phyloP scores from a whole-genome alignment of 2,329 filamentous ascomycete genomes.

The Cytospora schulzeri region DNA sequence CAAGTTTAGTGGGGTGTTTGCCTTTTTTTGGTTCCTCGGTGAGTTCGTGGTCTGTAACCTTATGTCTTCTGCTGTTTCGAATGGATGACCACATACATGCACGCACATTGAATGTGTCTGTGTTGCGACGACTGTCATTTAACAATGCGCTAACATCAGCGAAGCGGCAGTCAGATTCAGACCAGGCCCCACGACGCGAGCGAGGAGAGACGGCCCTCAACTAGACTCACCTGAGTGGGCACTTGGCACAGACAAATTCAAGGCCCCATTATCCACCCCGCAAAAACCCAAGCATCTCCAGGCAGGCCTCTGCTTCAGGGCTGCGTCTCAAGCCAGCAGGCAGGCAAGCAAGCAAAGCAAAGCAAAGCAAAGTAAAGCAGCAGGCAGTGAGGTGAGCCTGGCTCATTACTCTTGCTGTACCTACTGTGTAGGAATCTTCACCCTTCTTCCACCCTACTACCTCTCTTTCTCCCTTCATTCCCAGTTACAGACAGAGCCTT shows the following conservation, averaged over 20 bases:
- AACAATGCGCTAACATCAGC: conserved; percentile 17
- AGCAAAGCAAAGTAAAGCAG: too few relatives aligned
- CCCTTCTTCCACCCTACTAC: background rate
- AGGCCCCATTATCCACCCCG: background rate
- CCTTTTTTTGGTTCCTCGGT: background rate
- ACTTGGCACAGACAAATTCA: background rate
- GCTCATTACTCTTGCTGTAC: background rate
- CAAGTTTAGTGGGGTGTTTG: background rate
- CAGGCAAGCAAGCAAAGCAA: background rate
- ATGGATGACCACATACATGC: background rate
- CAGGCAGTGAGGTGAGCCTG: background rate
- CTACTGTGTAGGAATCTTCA: background rate
- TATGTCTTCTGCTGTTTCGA: background rate
- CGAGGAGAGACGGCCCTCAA: too few relatives aligned
- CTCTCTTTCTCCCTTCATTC: background rate
- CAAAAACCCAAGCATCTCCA: background rate
- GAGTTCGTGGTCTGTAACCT: background rate
- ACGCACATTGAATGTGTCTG: background rate
- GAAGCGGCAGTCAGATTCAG: conserved; percentile 9
- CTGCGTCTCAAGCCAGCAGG: background rate
- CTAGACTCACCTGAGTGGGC: too few relatives aligned
- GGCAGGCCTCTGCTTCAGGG: background rate
- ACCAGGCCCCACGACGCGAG: background rate
- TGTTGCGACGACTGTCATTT: background rate
- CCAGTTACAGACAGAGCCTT: background rate